These are phyloP conservation scores for Myriosclerotinia scirpicola DNA, from an alignment of 2,329 filamentous ascomycete species.

Conservation along the genomic window DNA sequence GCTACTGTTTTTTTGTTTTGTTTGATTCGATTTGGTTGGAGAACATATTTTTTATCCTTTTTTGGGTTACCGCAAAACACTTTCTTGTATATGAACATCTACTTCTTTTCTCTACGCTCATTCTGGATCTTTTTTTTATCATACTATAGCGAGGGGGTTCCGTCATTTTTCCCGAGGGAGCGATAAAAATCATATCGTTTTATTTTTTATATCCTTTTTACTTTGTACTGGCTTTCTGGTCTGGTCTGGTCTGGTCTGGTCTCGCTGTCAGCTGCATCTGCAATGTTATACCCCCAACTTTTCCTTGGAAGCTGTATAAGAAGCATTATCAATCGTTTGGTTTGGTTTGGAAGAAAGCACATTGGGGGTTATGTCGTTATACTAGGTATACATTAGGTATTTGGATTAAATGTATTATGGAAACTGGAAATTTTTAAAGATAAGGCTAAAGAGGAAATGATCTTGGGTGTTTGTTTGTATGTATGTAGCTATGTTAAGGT, in stretches of 20 bases:
- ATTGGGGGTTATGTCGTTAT: not conserved
- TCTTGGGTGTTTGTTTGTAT: not conserved
- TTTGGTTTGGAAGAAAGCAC: not conserved
- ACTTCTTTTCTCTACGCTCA: constrained; percentile 17
- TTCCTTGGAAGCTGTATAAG: not conserved
- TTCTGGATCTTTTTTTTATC: constrained; percentile 8
- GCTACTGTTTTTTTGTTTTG: not conserved
- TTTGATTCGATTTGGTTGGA: not conserved
- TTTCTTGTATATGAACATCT: constrained; percentile 18
- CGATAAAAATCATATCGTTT: not conserved
- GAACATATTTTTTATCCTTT: not conserved
- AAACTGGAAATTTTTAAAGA: not conserved
- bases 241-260: constrained; percentile 1
- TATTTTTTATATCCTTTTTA: not conserved
- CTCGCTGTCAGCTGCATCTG: constrained; percentile 7
- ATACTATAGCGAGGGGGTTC: not conserved
- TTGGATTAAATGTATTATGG: not conserved
- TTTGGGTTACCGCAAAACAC: not conserved
- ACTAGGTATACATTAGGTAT: not conserved
- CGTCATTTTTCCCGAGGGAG: not conserved
- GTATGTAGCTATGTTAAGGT: not conserved
- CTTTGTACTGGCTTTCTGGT: not conserved
- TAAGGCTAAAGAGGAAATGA: not conserved
- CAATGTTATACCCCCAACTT: constrained; percentile 14
- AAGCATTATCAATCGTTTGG: constrained; percentile 6